Percentiles rank a stretch among this genome's conserved stretches.
phyloP scores from a whole-genome alignment of 139 green algal genomes.

The Tetraselmis chui region DNA sequence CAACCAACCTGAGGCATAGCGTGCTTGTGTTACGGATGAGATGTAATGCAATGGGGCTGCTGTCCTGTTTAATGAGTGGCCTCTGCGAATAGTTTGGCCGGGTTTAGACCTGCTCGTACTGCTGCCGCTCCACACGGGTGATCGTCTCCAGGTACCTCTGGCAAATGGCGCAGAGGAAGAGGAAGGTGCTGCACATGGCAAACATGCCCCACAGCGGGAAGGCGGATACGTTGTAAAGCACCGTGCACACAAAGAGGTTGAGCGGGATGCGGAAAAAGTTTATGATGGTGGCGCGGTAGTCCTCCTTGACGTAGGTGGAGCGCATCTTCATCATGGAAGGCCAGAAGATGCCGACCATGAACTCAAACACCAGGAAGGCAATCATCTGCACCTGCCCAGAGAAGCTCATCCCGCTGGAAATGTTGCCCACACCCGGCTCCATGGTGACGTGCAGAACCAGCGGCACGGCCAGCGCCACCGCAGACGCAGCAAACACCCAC shows the following conservation, averaged over 20 bases:
- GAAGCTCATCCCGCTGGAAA: conserved; percentile 35
- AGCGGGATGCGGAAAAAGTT: conserved; percentile 98
- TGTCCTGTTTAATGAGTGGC: too few species aligned
- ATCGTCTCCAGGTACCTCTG: too few species aligned
- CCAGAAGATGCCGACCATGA: conserved; percentile 89
- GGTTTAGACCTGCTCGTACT: too few species aligned
- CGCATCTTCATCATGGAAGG: conserved; percentile 95
- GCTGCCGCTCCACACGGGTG: too few species aligned
- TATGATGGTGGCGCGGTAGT: conserved; percentile 91
- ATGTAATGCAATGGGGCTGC: too few species aligned
- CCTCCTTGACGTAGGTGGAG: conserved; percentile 85
- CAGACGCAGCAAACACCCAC: conserved; percentile 58
- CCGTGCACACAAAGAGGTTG: conserved; percentile 96
- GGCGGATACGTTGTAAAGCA: conserved; percentile 85
- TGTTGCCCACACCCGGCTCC: conserved; percentile 8
- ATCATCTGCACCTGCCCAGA: conserved; percentile 75
- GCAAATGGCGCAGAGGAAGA: conserved; percentile 48
- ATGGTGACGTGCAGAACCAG: conserved; percentile 44
- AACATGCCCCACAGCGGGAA: conserved; percentile 89
- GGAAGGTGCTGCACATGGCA: conserved; percentile 83
- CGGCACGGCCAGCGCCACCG: conserved; percentile 45
- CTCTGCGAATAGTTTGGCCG: too few species aligned
- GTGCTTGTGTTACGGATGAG: too few species aligned
- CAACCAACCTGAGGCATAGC: too few species aligned
- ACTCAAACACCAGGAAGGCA: conserved; percentile 91